A percentile compares a stretch with the other conserved stretches of the same genome.
These are phyloP conservation scores for Arthrobotrys pseudoclavata DNA, from an alignment of 2,329 filamentous ascomycete species.

Conservation along the genomic window DNA sequence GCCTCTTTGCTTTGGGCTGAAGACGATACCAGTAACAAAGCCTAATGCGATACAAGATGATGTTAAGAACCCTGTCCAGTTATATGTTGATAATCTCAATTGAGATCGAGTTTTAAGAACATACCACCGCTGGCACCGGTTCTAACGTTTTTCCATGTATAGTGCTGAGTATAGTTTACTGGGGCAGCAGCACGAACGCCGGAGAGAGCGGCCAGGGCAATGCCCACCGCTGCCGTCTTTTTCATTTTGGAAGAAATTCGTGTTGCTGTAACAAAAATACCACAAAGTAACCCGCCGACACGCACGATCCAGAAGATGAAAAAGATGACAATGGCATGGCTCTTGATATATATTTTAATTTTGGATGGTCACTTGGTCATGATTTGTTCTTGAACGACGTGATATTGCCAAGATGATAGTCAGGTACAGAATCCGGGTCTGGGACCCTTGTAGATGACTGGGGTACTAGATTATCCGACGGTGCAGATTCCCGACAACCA, in stretches of 20 bases:
- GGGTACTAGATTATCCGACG: constrained; percentile 56
- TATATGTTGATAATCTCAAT: neutral
- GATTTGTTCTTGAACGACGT: constrained; percentile 13
- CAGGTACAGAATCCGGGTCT: constrained; percentile 50
- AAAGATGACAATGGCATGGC: constrained; percentile 14
- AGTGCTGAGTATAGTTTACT: constrained; percentile 61
- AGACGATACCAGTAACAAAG: constrained; percentile 72
- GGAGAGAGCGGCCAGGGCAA: constrained; percentile 43
- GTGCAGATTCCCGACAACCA: constrained; percentile 55
- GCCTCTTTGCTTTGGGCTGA: constrained; percentile 69
- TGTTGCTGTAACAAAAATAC: constrained; percentile 45
- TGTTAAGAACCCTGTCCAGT: neutral
- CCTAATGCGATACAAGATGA: constrained; percentile 61
- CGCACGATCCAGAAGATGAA: neutral
- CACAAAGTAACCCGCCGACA: constrained; percentile 25
- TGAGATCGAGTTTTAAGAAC: neutral
- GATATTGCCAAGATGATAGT: constrained; percentile 50
- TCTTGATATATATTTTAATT: constrained; percentile 23
- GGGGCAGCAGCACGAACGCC: constrained; percentile 34
- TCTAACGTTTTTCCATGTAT: constrained; percentile 69
- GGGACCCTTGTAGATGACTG: constrained; percentile 18
- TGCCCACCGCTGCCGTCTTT: constrained; percentile 16
- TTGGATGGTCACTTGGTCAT: neutral
- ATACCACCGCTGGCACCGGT: constrained; percentile 71
- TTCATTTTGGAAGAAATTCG: constrained; percentile 32